These are phyloP conservation scores for Phycomyces blakesleeanus DNA, from an alignment of 192 early-diverging fungal species.

Conservation along the genomic window DNA sequence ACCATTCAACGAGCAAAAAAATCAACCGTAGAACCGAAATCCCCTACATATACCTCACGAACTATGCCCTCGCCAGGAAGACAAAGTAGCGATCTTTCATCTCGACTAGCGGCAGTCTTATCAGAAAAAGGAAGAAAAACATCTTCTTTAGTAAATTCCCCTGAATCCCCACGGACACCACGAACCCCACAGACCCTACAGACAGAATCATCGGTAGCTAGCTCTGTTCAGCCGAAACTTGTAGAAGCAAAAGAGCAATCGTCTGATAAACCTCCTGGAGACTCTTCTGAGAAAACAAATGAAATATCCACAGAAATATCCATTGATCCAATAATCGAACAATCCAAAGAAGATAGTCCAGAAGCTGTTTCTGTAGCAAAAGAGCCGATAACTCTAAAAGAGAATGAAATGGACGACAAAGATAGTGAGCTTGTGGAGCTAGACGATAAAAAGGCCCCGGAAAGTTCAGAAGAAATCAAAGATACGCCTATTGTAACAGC, in stretches of 20 bases:
- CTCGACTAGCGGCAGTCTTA: neutral
- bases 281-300: neutral
- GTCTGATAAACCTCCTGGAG: neutral
- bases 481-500: neutral
- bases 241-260: too few species aligned
- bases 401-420: neutral
- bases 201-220: too few species aligned
- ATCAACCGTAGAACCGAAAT: neutral
- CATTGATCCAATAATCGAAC: neutral
- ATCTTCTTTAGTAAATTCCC: conserved; percentile 15
- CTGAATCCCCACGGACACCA: conserved; percentile 16
- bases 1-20: conserved; percentile 31
- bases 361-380: neutral
- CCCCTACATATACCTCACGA: conserved; percentile 24
- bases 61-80: conserved; percentile 16
- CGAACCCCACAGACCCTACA: conserved; percentile 4
- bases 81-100: neutral
- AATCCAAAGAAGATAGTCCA: neutral
- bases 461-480: neutral
- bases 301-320: neutral
- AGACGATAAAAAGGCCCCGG: neutral
- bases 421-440: neutral
- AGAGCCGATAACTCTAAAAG: neutral
- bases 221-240: too few species aligned
- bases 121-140: neutral